A percentile compares a stretch with the other conserved stretches of the same genome.
Evolutionary conservation across 164 flowering plant species (phyloP).

Genomic region (Echeveria elegans): DNA sequence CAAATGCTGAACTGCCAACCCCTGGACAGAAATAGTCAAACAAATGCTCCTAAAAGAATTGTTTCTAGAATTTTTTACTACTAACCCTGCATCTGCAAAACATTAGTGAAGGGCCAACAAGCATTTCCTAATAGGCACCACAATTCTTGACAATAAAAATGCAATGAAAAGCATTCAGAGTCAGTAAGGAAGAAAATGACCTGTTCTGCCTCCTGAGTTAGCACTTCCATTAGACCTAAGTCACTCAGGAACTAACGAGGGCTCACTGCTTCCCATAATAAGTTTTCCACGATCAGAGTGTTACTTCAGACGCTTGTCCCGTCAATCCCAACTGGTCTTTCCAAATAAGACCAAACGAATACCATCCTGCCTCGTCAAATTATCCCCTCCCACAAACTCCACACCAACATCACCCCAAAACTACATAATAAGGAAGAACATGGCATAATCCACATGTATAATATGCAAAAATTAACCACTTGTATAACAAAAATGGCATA

Average conservation of each 20-base stretch:
- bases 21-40: constrained; percentile 42
- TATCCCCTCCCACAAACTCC: background rate
- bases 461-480: too few species aligned
- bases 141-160: background rate
- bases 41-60: constrained; percentile 36
- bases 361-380: background rate
- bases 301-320: background rate
- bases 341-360: background rate
- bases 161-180: background rate
- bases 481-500: too few species aligned
- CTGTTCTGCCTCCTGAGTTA: constrained; percentile 53
- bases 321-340: background rate
- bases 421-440: too few species aligned
- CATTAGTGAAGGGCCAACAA: background rate
- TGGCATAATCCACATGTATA: too few species aligned
- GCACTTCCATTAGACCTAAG: constrained; percentile 55
- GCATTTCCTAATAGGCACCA: background rate
- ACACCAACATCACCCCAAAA: background rate
- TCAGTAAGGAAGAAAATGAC: constrained; percentile 18
- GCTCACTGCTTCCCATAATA: constrained; percentile 86
- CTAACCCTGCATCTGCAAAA: constrained; percentile 33
- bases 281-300: constrained; percentile 4
- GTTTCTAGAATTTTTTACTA: constrained; percentile 25
- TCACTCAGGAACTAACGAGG: constrained; percentile 86
- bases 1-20: constrained; percentile 40